Base-by-base conservation (phyloP, 345 rosid genomes). In the Alliaria petiolata region DNA sequence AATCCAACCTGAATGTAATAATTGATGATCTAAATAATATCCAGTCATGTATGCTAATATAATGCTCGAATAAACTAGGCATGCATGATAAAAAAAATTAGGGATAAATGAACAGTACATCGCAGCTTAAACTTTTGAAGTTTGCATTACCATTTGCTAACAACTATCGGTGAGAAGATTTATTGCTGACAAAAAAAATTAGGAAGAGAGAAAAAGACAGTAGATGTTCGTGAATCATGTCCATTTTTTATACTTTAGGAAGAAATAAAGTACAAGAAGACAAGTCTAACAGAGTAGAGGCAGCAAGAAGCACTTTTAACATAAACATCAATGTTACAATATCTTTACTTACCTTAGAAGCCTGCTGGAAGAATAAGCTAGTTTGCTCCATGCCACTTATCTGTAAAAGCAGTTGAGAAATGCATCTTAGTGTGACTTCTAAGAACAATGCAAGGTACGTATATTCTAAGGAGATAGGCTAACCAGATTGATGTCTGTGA, bases 301-400 rank as follows among this genome's bases (percentile, higher is more conserved):
- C 34, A 44, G 56, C n/a, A 44, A 57, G 63, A 62, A 31, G 31
- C 54, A 47, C 20, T 1, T n/a, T 40, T 58, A 34, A 62, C 67
- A 62, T 42, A 47, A 25, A 5, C 52, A 45, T 55, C 60, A 62
- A 49, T 3, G 62, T 58, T 60, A 60, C 49, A n/a, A 11, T 25
- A 62, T 62, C 17, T 26, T 31, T 53, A 62, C 12, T 64, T 81
- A 90, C 98, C 98, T 93, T 90, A 49, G 96, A 93, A 65, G 98
- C 96, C 81, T 93, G 98, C 80, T 90, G 98, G 83, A 90, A 93
- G 45, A 93, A 83, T 77, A 93, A 91, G 81, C 97, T 93, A 22
- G 93, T 91, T 81, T 93, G 98, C 81, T 93, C 97, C 98, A 93
- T 91, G 72, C 97, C 98, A 81, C 98, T 93, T 73, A 93, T 93